phyloP scores from a whole-genome alignment of 108 stramenopile genomes.

The Discostella pseudostelligera region DNA sequence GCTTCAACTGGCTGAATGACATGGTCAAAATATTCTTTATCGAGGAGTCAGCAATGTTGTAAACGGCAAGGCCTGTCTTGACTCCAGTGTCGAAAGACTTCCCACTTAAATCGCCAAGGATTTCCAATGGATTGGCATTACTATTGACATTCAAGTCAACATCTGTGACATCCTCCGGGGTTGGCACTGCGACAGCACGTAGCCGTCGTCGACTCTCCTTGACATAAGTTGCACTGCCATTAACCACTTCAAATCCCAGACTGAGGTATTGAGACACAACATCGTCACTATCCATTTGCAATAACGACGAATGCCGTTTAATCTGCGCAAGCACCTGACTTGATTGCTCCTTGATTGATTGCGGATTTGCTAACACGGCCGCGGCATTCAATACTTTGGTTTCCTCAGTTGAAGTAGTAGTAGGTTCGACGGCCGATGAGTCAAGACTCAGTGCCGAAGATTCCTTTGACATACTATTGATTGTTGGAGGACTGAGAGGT shows the following conservation, averaged over 20 bases:
- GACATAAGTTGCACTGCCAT: conserved; percentile 28
- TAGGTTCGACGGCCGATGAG: conserved; percentile 5
- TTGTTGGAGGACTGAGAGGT: background rate
- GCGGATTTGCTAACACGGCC: conserved; percentile 33
- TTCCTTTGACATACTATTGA: conserved; percentile 1
- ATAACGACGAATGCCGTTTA: conserved; percentile 3
- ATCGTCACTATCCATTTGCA: conserved; percentile 23
- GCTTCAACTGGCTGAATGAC: conserved; percentile 38
- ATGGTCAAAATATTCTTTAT: conserved; percentile 47
- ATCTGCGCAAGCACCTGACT: conserved; percentile 29
- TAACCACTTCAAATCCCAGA: conserved; percentile 41
- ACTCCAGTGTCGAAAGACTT: conserved; percentile 48
- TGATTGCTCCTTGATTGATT: conserved; percentile 36
- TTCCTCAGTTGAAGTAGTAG: conserved; percentile 4
- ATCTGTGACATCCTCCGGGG: background rate
- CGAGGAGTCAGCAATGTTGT: conserved; percentile 49
- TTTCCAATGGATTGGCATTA: conserved; percentile 35
- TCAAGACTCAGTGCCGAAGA: background rate
- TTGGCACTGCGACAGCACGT: background rate
- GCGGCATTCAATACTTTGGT: conserved; percentile 33
- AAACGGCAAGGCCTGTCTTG: conserved; percentile 42
- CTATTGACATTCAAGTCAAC: background rate
- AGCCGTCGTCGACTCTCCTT: conserved; percentile 28
- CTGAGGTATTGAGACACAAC: conserved; percentile 40
- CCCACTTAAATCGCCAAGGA: conserved; percentile 46